These are phyloP conservation scores for Talaromyces wortmannii DNA, from an alignment of 495 filamentous ascomycete genomes.

Conservation along the genomic window DNA sequence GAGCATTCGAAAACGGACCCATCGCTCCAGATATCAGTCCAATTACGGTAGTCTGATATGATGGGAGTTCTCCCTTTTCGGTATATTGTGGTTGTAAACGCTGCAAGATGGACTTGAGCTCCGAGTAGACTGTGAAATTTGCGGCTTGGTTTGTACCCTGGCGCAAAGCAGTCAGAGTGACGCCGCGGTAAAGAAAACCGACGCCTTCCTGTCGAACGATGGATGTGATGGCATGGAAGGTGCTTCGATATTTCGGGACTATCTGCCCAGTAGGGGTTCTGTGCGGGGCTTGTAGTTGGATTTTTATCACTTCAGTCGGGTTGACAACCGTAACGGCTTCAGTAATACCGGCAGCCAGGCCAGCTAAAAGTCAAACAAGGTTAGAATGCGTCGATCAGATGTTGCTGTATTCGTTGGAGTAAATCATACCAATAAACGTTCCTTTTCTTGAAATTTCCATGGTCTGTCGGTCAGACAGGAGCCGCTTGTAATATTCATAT, in stretches of 20 bases:
- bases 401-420: background rate
- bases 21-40: constrained; percentile 90
- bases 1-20: constrained; percentile 91
- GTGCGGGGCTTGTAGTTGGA: constrained; percentile 93
- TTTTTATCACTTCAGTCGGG: constrained; percentile 99
- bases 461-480: constrained; percentile 65
- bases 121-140: constrained; percentile 96
- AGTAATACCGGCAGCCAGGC: constrained; percentile 88
- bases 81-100: constrained; percentile 53
- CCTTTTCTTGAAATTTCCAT: constrained; percentile 61
- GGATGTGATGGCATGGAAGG: constrained; percentile 88
- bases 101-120: constrained; percentile 77
- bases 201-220: constrained; percentile 86
- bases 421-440: constrained; percentile 68
- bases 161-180: constrained; percentile 84
- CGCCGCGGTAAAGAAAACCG: constrained; percentile 82
- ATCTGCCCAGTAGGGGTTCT: constrained; percentile 90
- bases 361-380: constrained; percentile 42
- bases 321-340: constrained; percentile 95
- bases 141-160: constrained; percentile 96
- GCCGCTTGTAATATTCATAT: constrained; percentile 89
- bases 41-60: constrained; percentile 84
- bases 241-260: constrained; percentile 94
- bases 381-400: background rate
- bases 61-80: constrained; percentile 56